Evolutionary conservation across 1,284 basidiomycete genomes (phyloP).

Genomic region (Apiotrichum domesticum): DNA sequence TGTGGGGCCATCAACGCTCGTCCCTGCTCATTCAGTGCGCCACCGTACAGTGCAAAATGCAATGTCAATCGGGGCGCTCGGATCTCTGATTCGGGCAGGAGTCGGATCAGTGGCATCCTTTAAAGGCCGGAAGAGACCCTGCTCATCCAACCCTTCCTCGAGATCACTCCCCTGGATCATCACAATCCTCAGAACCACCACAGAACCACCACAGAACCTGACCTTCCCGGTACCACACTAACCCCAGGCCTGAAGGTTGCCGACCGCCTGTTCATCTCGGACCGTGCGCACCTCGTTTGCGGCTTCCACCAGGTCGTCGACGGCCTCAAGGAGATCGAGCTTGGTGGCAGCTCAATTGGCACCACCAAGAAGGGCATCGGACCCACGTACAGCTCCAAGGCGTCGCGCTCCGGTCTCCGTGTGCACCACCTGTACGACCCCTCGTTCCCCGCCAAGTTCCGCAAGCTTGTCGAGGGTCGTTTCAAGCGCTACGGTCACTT

Average conservation of each 20-base stretch:
- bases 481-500: constrained; percentile 98
- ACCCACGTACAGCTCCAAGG: constrained; percentile 96
- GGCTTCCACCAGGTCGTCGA: constrained; percentile 99
- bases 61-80: too few species aligned
- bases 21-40: too few species aligned
- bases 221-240: too few species aligned
- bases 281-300: constrained; percentile 93
- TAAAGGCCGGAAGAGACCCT: too few species aligned
- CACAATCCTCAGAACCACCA: too few species aligned
- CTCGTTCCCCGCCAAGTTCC: constrained; percentile 84
- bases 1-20: too few species aligned
- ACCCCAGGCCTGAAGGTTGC: constrained; percentile 73
- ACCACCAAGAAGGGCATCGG: constrained; percentile 98
- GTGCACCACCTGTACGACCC: constrained; percentile 95
- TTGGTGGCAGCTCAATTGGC: constrained; percentile 89
- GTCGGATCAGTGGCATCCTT: too few species aligned
- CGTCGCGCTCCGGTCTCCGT: constrained; percentile 88
- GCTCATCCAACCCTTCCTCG: too few species aligned
- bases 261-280: constrained; percentile 82
- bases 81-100: too few species aligned
- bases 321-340: constrained; percentile 94
- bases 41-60: too few species aligned
- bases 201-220: too few species aligned
- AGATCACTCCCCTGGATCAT: too few species aligned
- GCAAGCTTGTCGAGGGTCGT: constrained; percentile 89